Evolutionary conservation across 176 grass and related monocot species (phyloP).

Genomic region (Carex kokanica): DNA sequence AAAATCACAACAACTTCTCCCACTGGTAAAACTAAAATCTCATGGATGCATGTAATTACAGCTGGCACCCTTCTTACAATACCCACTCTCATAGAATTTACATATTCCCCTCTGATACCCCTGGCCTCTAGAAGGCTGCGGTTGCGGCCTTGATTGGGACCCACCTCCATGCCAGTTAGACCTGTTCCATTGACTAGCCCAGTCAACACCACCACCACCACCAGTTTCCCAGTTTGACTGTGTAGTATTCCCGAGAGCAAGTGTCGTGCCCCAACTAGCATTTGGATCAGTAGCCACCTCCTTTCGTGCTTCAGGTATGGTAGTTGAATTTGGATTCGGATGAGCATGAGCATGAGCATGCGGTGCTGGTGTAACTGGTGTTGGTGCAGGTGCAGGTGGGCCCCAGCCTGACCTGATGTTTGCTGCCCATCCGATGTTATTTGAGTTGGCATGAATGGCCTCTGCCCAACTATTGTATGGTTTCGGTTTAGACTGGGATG

Average conservation of each 20-base stretch:
- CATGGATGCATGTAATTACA: constrained; percentile 77
- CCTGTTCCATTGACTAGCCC: constrained; percentile 41
- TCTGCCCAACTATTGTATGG: constrained; percentile 28
- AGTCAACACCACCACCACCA: constrained; percentile 36
- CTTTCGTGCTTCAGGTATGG: constrained; percentile 24
- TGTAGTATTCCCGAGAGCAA: constrained; percentile 49
- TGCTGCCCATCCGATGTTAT: constrained; percentile 18
- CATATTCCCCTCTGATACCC: constrained; percentile 48
- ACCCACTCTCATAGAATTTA: constrained; percentile 78
- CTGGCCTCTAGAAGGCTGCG: constrained; percentile 39
- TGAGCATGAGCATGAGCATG: background rate
- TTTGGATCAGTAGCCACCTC: constrained; percentile 33
- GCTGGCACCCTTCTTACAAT: constrained; percentile 64
- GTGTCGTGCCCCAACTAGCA: constrained; percentile 46
- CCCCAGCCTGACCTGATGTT: constrained; percentile 32
- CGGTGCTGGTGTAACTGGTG: background rate
- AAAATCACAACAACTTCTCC: background rate
- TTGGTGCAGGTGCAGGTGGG: background rate
- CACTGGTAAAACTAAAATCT: constrained; percentile 22
- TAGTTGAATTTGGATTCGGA: background rate
- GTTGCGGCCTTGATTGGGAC: constrained; percentile 33
- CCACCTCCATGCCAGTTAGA: constrained; percentile 39
- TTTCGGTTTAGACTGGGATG: constrained; percentile 20
- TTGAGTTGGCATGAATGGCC: background rate
- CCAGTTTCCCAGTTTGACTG: constrained; percentile 20